Conservation (phyloP, 768 basidiomycete species). For the Hericium rajendrae region DNA sequence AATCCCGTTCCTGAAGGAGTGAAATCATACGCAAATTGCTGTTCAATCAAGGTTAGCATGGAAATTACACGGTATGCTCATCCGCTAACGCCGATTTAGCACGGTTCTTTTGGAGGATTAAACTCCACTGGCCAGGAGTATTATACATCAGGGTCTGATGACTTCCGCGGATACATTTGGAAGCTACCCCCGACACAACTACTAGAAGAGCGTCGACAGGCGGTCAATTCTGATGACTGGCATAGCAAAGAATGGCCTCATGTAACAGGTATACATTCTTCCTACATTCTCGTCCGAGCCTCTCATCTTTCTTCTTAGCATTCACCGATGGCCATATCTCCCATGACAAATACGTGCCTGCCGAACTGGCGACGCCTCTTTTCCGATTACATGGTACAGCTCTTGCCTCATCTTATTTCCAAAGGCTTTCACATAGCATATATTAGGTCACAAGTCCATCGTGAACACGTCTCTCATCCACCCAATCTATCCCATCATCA, state of each 20-base stretch:
- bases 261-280: conserved; percentile 27
- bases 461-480: conserved; percentile 70
- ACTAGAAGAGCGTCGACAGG: conserved; percentile 35
- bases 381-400: conserved; percentile 47
- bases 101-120: conserved; percentile 55
- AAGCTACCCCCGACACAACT: conserved; percentile 44
- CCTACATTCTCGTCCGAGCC: background rate
- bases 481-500: conserved; percentile 54
- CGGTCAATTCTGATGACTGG: conserved; percentile 41
- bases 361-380: conserved; percentile 52
- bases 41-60: conserved; percentile 64
- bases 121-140: conserved; percentile 43
- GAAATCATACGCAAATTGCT: conserved; percentile 57
- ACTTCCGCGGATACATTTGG: conserved; percentile 77
- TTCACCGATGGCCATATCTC: conserved; percentile 19
- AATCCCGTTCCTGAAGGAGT: conserved; percentile 34
- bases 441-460: conserved; percentile 62
- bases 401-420: background rate
- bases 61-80: background rate
- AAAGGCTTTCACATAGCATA: background rate
- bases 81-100: background rate
- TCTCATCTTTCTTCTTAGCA: background rate
- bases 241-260: conserved; percentile 20
- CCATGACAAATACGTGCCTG: conserved; percentile 43
- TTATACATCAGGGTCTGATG: conserved; percentile 74